A percentile compares a stretch with the other conserved stretches of the same genome.
phyloP scores from a whole-genome alignment of 495 filamentous ascomycete genomes.

The Trichoderma parareesei region DNA sequence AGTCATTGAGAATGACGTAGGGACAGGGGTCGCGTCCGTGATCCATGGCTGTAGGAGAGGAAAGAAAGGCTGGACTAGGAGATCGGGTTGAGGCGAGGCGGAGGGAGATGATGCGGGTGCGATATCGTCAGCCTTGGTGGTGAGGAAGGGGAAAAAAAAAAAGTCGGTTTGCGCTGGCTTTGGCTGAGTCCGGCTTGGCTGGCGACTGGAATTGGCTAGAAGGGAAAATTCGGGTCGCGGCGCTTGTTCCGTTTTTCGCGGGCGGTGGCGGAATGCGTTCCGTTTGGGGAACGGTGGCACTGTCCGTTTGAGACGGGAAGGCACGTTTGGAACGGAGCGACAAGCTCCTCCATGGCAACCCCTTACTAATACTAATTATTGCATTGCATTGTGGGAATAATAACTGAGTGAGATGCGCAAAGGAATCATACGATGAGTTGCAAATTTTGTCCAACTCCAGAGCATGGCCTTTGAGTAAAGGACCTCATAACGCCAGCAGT shows the following conservation, averaged over 20 bases:
- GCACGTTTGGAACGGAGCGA: background rate
- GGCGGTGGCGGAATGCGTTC: background rate
- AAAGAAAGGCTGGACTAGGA: background rate
- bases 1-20: constrained; percentile 93
- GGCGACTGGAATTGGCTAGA: background rate
- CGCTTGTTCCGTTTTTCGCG: background rate
- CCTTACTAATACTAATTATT: too few species aligned
- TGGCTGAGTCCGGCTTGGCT: too few species aligned
- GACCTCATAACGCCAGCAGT: too few species aligned
- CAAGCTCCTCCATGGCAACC: too few species aligned
- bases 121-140: too few species aligned
- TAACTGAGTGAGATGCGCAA: too few species aligned
- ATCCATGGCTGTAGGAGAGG: constrained; percentile 48
- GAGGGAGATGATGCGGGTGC: background rate
- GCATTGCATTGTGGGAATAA: too few species aligned
- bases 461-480: too few species aligned
- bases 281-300: background rate
- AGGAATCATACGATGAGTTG: too few species aligned
- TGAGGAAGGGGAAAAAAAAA: background rate
- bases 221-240: background rate
- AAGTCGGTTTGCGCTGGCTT: background rate
- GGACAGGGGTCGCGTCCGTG: constrained; percentile 86
- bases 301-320: background rate
- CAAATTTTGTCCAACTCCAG: too few species aligned
- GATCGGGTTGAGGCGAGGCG: background rate